Conservation (phyloP, 1,284 basidiomycete genomes). For the Ganoderma boninense region DNA sequence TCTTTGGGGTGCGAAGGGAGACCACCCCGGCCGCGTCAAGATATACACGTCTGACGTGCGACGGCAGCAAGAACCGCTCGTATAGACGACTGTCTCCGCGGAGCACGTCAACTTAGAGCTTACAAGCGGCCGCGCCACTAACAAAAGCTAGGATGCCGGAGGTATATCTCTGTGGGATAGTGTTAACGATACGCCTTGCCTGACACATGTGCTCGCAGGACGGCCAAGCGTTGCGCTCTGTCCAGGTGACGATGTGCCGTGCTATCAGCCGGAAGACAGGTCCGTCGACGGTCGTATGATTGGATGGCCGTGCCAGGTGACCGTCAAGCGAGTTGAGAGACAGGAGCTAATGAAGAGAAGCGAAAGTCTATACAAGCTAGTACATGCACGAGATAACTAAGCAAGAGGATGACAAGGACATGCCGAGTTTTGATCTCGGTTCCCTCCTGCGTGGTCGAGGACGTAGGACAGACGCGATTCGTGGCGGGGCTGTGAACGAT, state of each 20-base stretch:
- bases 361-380: not conserved
- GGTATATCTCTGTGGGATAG: not conserved
- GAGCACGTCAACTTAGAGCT: conserved; percentile 6
- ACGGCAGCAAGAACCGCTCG: not conserved
- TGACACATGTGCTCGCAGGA: not conserved
- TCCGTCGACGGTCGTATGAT: conserved; percentile 1
- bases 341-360: not conserved
- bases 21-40: conserved; percentile 9
- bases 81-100: not conserved
- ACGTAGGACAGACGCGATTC: not conserved
- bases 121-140: not conserved
- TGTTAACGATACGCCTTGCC: not conserved
- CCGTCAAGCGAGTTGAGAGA: not conserved
- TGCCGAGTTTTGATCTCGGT: not conserved
- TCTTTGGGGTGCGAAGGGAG: conserved; percentile 4
- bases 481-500: not conserved
- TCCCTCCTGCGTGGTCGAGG: not conserved
- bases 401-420: not conserved
- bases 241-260: not conserved
- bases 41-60: conserved; percentile 15
- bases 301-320: not conserved
- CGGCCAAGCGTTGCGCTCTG: not conserved
- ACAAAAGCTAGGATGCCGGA: not conserved
- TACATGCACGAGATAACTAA: not conserved
- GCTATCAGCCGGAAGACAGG: not conserved